phyloP scores from a whole-genome alignment of 306 rosid species.

The Fragaria iinumae region DNA sequence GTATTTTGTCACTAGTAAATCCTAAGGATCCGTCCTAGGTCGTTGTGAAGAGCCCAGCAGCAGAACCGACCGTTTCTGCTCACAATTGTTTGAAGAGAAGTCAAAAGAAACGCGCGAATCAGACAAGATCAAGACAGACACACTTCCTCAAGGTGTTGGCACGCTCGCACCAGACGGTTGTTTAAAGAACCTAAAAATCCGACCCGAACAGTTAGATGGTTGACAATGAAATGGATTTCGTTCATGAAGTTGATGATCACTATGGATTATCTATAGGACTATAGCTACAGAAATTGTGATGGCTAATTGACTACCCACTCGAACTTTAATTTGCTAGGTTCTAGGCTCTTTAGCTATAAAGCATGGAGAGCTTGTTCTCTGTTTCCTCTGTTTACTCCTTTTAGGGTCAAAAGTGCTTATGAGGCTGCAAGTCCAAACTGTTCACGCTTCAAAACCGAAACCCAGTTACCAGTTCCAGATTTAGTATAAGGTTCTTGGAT shows the following conservation, averaged over 20 bases:
- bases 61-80: no score
- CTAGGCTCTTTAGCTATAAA: neutral
- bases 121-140: no score
- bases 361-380: neutral
- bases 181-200: no score
- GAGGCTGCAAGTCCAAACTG: neutral
- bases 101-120: no score
- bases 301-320: neutral
- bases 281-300: neutral
- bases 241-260: neutral
- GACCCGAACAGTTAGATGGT: neutral
- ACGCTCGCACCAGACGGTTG: no score
- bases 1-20: no score
- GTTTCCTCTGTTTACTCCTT: neutral
- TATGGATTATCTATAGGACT: neutral
- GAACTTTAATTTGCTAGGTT: neutral
- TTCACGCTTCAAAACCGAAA: neutral
- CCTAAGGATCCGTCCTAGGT: no score
- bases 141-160: no score
- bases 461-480: neutral
- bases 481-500: neutral
- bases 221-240: neutral
- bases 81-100: no score
- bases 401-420: neutral
- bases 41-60: no score